A percentile compares a stretch with the other conserved stretches of the same genome.
These are phyloP conservation scores for Spencermartinsiella ligniputridi DNA, from an alignment of 1,139 yeast genomes.

Conservation along the genomic window DNA sequence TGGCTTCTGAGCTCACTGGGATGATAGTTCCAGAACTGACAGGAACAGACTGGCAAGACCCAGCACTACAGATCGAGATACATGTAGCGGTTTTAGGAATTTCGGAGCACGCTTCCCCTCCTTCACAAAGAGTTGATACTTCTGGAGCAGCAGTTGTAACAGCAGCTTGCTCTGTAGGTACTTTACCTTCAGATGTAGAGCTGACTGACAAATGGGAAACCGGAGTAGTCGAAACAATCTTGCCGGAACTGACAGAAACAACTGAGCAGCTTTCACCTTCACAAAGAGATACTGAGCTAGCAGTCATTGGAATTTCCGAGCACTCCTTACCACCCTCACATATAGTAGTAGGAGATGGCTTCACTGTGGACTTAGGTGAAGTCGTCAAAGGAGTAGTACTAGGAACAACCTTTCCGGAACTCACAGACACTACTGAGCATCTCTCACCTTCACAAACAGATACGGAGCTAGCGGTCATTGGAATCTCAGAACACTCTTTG, in stretches of 20 bases:
- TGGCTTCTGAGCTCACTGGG: background rate
- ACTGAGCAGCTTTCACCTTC: background rate
- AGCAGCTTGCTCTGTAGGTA: too few species aligned
- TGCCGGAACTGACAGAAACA: background rate
- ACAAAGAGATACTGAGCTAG: background rate
- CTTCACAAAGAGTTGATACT: slow-evolving; percentile 1
- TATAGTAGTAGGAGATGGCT: background rate
- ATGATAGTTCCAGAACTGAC: background rate
- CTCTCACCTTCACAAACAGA: background rate
- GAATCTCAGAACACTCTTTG: background rate
- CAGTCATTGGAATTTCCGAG: background rate
- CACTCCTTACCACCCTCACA: background rate
- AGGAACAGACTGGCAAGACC: background rate
- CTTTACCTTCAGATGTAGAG: too few species aligned
- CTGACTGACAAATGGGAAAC: too few species aligned
- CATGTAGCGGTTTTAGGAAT: background rate
- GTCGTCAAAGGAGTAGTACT: background rate
- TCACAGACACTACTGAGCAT: background rate
- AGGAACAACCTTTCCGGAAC: background rate
- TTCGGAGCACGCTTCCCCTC: background rate
- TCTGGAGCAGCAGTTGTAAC: slow-evolving; percentile 7
- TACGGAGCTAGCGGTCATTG: background rate
- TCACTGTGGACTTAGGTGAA: background rate
- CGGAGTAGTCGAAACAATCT: background rate
- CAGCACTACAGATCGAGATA: slow-evolving; percentile 2